Evolutionary conservation across 164 flowering plant species (phyloP).

Genomic region (Cinnamomum chago): DNA sequence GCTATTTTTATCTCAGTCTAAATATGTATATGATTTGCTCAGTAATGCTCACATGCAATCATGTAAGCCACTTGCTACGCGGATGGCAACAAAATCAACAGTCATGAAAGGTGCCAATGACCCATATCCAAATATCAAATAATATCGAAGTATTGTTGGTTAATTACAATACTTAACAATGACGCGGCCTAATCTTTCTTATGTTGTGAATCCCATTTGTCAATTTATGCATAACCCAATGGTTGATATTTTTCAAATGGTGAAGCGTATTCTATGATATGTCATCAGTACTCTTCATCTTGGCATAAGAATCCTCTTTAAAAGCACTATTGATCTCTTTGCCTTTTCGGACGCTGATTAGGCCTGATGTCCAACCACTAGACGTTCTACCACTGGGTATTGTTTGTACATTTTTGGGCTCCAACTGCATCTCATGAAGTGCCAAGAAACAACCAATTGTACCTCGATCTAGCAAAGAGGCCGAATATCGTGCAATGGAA

Average conservation of each 20-base stretch:
- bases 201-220: not conserved
- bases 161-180: not conserved
- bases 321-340: conserved; percentile 1
- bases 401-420: not conserved
- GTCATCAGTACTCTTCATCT: not conserved
- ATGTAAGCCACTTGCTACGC: too few species aligned
- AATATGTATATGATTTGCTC: not conserved
- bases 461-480: not conserved
- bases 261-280: conserved; percentile 4
- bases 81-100: too few species aligned
- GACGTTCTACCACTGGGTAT: not conserved
- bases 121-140: not conserved
- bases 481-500: not conserved
- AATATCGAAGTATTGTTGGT: not conserved
- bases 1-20: not conserved
- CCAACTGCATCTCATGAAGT: too few species aligned
- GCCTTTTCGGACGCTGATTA: not conserved
- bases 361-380: not conserved
- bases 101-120: too few species aligned
- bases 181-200: not conserved
- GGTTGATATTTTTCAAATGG: not conserved
- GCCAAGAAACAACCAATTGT: not conserved
- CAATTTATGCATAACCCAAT: not conserved
- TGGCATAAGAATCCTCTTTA: not conserved
- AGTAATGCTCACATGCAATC: too few species aligned